Conservation (phyloP, 805 yeast species). For the Spathaspora passalidarum region DNA sequence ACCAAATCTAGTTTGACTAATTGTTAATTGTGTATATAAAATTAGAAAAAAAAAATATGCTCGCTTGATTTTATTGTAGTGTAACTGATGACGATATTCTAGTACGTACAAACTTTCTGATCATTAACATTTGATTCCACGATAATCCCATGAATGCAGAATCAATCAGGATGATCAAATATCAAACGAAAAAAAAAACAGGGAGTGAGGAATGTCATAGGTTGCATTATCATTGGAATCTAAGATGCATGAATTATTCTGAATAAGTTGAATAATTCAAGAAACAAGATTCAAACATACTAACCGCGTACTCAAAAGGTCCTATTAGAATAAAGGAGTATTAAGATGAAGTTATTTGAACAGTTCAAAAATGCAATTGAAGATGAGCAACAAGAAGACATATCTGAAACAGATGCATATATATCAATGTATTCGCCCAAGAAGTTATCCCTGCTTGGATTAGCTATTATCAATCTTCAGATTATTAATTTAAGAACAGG, state of each 20-base stretch:
- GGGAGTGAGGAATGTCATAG: background rate
- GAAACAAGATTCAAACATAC: conserved; percentile 8
- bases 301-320: background rate
- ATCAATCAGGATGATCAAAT: conserved; percentile 16
- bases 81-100: background rate
- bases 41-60: background rate
- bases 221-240: conserved; percentile 1
- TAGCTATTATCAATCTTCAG: conserved; percentile 68
- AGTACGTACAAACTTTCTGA: background rate
- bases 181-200: conserved; percentile 12
- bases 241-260: conserved; percentile 8
- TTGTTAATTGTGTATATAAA: background rate
- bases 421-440: conserved; percentile 49
- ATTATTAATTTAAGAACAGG: conserved; percentile 69
- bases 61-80: background rate
- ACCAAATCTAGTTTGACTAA: background rate
- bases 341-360: conserved; percentile 12
- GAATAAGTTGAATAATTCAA: conserved; percentile 3
- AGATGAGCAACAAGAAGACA: conserved; percentile 36
- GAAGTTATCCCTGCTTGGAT: conserved; percentile 64
- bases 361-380: conserved; percentile 28
- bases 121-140: conserved; percentile 4
- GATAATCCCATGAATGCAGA: conserved; percentile 1
- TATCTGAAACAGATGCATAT: conserved; percentile 29
- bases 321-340: background rate